Evolutionary conservation across 2,329 filamentous ascomycete species (phyloP), one percentile per base, ranked within the genome.

Genomic region (Tolypocladium amazonense): DNA sequence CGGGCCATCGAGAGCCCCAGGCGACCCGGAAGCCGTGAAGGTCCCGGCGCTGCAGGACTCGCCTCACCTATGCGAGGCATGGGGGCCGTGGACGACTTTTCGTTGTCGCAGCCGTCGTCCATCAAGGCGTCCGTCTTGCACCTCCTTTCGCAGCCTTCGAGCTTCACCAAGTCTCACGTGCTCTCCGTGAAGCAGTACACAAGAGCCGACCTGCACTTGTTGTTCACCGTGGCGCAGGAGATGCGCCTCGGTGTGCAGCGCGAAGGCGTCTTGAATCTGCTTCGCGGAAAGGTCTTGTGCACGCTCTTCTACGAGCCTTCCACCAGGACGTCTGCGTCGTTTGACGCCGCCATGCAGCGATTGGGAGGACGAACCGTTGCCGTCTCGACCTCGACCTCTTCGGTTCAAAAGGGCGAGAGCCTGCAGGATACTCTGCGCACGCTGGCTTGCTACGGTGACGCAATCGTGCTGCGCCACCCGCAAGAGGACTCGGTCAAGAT

Each of bases 301-400:
- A 94, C 90, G 2, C 86, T 99, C 78, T 99, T 99, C 83, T 99
- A 92, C 75, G 94, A 99, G 80, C 94, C 94, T 2, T 97, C 93
- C 0, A 99, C 94, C 3, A 85, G 94, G 59, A 99, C 94, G 6
- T 97, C 93, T 15, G 86, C 90, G 43, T 99, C 94, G 4, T 99
- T 99, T 68, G 94, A 99, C 71, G 90, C 93, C 60, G 94, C 94
- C 50, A 99, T 99, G 94, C 95, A 99, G 80, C 89, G 95, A 58
- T 87, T 99, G 6, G 94, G 94, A 66, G 94, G 94, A 56, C 85
- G 91, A 56, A 93, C 89, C 3, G 83, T 99, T 58, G 81, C 87
- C 58, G 87, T 97, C 70, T 81, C 91, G 47, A 95, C 93, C 3
- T 83, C 87, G 7, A 85, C 90, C 66, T 97, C 93, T 2, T 96